Base-by-base conservation (phyloP, 805 yeast genomes). In the Suhomyces tanzawaensis region DNA sequence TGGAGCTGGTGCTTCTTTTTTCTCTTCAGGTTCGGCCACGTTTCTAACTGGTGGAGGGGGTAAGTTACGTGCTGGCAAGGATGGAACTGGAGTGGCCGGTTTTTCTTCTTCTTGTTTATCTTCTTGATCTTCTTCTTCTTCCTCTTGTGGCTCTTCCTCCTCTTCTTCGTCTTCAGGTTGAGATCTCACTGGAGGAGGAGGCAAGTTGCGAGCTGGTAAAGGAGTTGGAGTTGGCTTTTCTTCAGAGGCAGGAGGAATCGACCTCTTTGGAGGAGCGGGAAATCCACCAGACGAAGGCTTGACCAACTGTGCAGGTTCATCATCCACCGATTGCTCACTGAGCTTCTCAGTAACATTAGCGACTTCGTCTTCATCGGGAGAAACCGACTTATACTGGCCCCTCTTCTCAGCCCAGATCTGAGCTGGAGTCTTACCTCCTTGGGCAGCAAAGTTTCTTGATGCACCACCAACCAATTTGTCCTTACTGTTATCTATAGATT, bases 391-490 rank as follows among this genome's bases (percentile, higher is more conserved):
- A 51, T 69, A 78, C 57, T 81, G 74, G 33, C 88, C 95, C 55
- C 82, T 79, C 66, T 82, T 85, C 57, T 85, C 96, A 17, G 96
- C 97, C 97, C 97, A 89, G 19, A 86, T 53, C 65, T 89, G 96
- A 19, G 96, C 96, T 17, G 97, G 96, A 6, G 95, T 85, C 62
- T 87, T 85, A 44, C 95, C 96, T 44, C 73, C 76, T 44, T 76
- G 76, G 37, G 82, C 66, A 45, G 77, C 93, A 57, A 76, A 82
- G 57, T 78, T 72, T 53, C 75, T 69, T 19, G 77, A 71, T 34
- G 79, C 64, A 27, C 87, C 91, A 37, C 81, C 79, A 32, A 74
- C 72, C 3, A 72, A 62, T 42, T 74, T 71, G 19, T 71, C 71
- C 16, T 65, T 62, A 31, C 57, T 55, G 29, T 55, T 51, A 13